Base-by-base conservation (phyloP, 768 basidiomycete genomes). In the Dendrothele bispora region DNA sequence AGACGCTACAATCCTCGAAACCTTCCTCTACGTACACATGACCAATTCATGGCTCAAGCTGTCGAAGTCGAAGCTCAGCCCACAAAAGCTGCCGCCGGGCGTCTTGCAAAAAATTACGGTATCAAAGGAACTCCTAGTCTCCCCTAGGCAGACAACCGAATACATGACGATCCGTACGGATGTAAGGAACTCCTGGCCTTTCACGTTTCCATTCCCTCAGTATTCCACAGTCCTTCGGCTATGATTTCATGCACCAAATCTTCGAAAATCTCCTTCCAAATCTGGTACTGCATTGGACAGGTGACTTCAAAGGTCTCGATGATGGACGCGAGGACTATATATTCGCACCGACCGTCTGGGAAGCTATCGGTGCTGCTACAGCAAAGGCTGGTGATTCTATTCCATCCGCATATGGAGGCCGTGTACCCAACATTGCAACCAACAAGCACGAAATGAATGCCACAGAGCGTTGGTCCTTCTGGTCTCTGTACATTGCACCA, bases 241-340 rank as follows among this genome's bases (percentile, higher is more conserved):
- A 62, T 48, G 71, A 72, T 36, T 66, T 69, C 55, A 70, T 72
- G 62, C 71, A 73, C 25, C 54, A 66, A 0, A 50, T 72, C 28
- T 66, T 54, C 39, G 69, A 71, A 46, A 72, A 72, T 41, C 32
- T 70, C 3, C 44, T 66, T 15, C 52, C 44, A 10, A 63, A 58
- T 26, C 54, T 74, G 3, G 49, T 71, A 4, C n/a, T 46, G 1
- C 52, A 68, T 1, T 73, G 69, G 68, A 66, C 62, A 1, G 66
- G 67, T 0, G 46, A 54, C 3, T 70, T 57, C 55, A 70, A 69
- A 44, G 61, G 50, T 2, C 49, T 66, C 3, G 60, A 68, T 25
- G 34, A 46, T 2, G 60, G 64, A 1, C 30, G 12, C 15, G 63
- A 55, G 12, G 50, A 58, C 12, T 64, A 64, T 25, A 22, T 39